These are phyloP conservation scores for Reticulascus tulasneorum DNA, from an alignment of 2,329 filamentous ascomycete genomes.

Conservation along the genomic window DNA sequence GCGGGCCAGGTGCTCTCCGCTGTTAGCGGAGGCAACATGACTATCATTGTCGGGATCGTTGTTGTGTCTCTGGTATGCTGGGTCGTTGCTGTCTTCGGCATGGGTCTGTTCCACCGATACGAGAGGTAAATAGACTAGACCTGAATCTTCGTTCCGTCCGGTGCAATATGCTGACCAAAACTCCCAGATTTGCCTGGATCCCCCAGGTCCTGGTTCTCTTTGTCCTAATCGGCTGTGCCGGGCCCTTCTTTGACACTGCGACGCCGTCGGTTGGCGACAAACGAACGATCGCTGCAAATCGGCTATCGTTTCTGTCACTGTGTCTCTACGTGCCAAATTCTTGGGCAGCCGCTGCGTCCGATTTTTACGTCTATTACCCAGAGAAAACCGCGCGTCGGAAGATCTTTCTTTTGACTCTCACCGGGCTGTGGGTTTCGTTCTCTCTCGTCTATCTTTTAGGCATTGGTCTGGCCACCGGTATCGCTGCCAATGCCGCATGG, in stretches of 20 bases:
- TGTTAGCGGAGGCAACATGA: constrained; percentile 61
- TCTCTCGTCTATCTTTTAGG: constrained; percentile 72
- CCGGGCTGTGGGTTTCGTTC: constrained; percentile 66
- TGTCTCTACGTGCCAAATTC: constrained; percentile 65
- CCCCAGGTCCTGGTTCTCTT: constrained; percentile 71
- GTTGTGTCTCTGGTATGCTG: too few species aligned
- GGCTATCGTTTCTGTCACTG: constrained; percentile 61
- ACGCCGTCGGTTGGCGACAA: too few species aligned
- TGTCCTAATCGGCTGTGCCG: constrained; percentile 63
- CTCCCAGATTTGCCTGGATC: constrained; percentile 69
- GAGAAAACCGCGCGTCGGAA: constrained; percentile 52
- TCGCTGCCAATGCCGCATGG: constrained; percentile 56
- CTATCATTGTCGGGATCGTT: too few species aligned
- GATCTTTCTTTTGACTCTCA: constrained; percentile 66
- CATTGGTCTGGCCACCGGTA: constrained; percentile 63
- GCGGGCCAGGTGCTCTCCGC: constrained; percentile 76
- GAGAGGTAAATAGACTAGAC: too few species aligned
- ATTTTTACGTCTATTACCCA: constrained; percentile 79
- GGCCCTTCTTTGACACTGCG: too few species aligned
- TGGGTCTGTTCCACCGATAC: too few species aligned
- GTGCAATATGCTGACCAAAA: too few species aligned
- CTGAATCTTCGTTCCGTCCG: too few species aligned
- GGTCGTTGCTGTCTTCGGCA: too few species aligned
- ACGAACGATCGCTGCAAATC: too few species aligned
- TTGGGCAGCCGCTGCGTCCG: constrained; percentile 71